Percentiles rank a stretch among this genome's conserved stretches.
Conservation (phyloP, 2,329 filamentous ascomycete genomes). For the Leptographium radiaticola region DNA sequence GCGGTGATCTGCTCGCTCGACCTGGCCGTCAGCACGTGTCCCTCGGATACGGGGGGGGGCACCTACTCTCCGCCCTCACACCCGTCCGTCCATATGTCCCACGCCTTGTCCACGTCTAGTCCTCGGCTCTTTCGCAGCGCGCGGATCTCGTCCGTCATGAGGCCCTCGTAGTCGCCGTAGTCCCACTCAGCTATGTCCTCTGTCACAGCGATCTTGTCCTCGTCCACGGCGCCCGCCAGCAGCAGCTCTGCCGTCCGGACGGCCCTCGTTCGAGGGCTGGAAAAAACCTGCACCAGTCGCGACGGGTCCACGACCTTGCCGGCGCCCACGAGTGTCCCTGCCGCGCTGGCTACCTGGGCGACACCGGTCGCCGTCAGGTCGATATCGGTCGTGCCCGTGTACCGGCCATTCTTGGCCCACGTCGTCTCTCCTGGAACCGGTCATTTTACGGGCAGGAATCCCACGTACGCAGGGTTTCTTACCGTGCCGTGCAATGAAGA, state of each 20-base stretch:
- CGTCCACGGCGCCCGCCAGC: constrained; percentile 16
- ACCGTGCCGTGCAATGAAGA: constrained; percentile 25
- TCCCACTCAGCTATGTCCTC: constrained; percentile 46
- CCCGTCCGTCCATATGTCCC: constrained; percentile 47
- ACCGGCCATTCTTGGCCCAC: constrained; percentile 32
- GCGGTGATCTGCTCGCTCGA: constrained; percentile 22
- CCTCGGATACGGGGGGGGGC: constrained; percentile 9
- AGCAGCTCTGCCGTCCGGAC: constrained; percentile 33
- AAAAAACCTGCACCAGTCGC: constrained; percentile 31
- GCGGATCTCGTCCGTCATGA: constrained; percentile 37
- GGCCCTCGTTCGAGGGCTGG: constrained; percentile 36
- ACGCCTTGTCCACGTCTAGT: constrained; percentile 31
- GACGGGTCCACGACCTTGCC: constrained; percentile 37
- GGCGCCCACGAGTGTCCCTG: constrained; percentile 31
- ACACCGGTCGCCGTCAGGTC: constrained; percentile 25
- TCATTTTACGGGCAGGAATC: not conserved
- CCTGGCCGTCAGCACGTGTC: constrained; percentile 3
- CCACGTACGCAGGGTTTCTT: not conserved
- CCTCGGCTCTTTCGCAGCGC: constrained; percentile 29
- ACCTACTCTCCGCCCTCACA: constrained; percentile 41
- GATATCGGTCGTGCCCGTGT: constrained; percentile 30
- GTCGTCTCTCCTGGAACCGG: constrained; percentile 21
- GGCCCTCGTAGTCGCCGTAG: constrained; percentile 50
- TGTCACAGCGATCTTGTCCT: constrained; percentile 29
- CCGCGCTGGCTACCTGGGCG: constrained; percentile 29